Evolutionary conservation across 805 yeast genomes (phyloP).

Genomic region (Candida easanensis): DNA sequence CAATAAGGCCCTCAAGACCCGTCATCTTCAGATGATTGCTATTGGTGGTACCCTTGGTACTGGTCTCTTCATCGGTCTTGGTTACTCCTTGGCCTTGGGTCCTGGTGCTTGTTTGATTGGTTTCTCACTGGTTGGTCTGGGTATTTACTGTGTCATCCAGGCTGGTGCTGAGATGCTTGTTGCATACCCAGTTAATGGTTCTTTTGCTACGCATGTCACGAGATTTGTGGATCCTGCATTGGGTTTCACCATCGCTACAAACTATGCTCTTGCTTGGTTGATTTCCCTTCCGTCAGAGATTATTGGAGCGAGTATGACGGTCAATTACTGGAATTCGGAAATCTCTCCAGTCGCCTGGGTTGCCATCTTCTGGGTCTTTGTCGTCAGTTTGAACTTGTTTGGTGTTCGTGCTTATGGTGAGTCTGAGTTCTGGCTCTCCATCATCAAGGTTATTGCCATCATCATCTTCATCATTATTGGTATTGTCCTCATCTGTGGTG

Average conservation of each 20-base stretch:
- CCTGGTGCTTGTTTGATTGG: constrained; percentile 69
- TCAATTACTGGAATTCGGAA: constrained; percentile 49
- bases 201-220: constrained; percentile 47
- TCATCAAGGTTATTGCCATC: constrained; percentile 44
- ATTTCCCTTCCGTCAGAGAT: constrained; percentile 57
- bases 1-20: constrained; percentile 40
- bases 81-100: constrained; percentile 52
- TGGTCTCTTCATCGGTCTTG: constrained; percentile 66
- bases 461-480: constrained; percentile 50
- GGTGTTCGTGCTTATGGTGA: constrained; percentile 58
- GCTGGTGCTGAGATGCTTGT: constrained; percentile 55
- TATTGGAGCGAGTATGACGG: constrained; percentile 57
- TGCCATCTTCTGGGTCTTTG: constrained; percentile 47
- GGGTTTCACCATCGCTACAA: constrained; percentile 53
- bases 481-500: constrained; percentile 42
- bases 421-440: constrained; percentile 45
- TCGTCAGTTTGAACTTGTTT: constrained; percentile 46
- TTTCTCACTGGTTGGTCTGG: constrained; percentile 50
- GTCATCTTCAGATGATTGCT: constrained; percentile 67
- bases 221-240: constrained; percentile 54
- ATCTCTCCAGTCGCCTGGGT: constrained; percentile 59
- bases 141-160: constrained; percentile 60
- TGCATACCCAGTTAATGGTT: constrained; percentile 51
- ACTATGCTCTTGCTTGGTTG: constrained; percentile 55
- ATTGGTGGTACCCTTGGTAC: constrained; percentile 75